Base-by-base conservation (phyloP, 1,284 basidiomycete genomes). In the Puccinia horiana region DNA sequence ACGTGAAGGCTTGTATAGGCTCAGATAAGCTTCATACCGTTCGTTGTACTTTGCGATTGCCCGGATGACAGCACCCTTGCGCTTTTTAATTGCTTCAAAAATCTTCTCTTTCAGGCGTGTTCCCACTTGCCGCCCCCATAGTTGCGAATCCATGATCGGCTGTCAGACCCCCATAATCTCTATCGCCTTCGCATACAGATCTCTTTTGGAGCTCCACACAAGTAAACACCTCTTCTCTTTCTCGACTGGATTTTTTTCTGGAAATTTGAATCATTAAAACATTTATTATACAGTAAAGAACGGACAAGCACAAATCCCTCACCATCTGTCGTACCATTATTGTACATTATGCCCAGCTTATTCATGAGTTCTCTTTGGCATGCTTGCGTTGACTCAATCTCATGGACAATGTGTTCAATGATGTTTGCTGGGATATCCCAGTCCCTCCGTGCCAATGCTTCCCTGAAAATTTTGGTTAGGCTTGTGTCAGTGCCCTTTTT, bases 81-180 rank as follows among this genome's bases (percentile, higher is more conserved):
- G 42, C 1, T 49, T 70, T 20, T 70, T 70, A 29, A 70, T 70
- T 2, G 69, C 47, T 29, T 70, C 69, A 70, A 20, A 70, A 35
- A 70, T 70, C 29, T 49, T 70, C 29, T 70, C 69, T 40, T 70
- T 70, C 12, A 70, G 20, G 47, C 49, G 47, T 2, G 69, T 70
- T 23, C 47, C 69, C 11, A 70, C 69, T 9, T 18, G 42, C 42
- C 69, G 8, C 4, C 69, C 69, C 3, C 42, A 20, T 16, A 29
- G 47, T 47, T 49, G 69, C 11, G 69, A 70, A 49, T 70, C 69
- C 14, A 16, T 0, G 14, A 70, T 70, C 0, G 69, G 69, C 23
- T 70, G 69, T 16, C 42, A 29, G 16, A 70, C 69, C 18, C 69
- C 69, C 47, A 29, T 70, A 9, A 49, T 47, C 0, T 70, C 42